These are phyloP conservation scores for Mycena crocata DNA, from an alignment of 768 basidiomycete species.

Conservation along the genomic window DNA sequence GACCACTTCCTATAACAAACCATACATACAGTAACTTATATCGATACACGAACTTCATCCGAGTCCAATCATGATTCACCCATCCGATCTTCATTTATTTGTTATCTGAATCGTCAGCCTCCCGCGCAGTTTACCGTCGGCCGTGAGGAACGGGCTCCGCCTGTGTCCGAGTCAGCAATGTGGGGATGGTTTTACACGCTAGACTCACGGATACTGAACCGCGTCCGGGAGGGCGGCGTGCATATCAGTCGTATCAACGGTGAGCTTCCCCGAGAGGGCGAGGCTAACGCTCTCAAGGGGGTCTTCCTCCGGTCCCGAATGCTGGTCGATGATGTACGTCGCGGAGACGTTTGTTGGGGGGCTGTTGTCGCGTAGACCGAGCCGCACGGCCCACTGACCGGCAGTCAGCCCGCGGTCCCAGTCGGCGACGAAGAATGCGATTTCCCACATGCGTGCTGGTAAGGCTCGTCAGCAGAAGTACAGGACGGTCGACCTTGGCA, in stretches of 20 bases:
- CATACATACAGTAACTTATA: neutral
- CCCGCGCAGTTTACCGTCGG: slow-evolving; percentile 26
- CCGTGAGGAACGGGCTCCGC: slow-evolving; percentile 29
- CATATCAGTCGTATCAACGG: neutral
- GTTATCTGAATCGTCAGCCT: slow-evolving; percentile 27
- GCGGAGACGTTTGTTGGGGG: slow-evolving; percentile 4
- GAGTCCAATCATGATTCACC: neutral
- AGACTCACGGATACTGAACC: slow-evolving; percentile 29
- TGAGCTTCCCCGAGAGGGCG: slow-evolving; percentile 20
- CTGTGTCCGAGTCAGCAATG: slow-evolving; percentile 12
- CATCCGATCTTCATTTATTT: neutral
- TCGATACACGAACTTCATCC: no score
- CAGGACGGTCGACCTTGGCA: neutral
- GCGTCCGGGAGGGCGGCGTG: slow-evolving; percentile 28
- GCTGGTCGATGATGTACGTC: slow-evolving; percentile 10
- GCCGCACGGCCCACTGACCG: slow-evolving; percentile 29
- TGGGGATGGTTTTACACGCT: no score
- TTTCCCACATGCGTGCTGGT: slow-evolving; percentile 51
- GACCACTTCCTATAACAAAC: no score
- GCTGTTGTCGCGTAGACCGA: slow-evolving; percentile 22
- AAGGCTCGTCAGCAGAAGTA: neutral
- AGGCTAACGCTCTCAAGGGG: slow-evolving; percentile 11
- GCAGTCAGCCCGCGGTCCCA: neutral
- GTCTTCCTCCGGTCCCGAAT: neutral
- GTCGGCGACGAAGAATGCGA: slow-evolving; percentile 42